Base-by-base conservation (phyloP, 306 rosid genomes). In the Cicer yamashitae region DNA sequence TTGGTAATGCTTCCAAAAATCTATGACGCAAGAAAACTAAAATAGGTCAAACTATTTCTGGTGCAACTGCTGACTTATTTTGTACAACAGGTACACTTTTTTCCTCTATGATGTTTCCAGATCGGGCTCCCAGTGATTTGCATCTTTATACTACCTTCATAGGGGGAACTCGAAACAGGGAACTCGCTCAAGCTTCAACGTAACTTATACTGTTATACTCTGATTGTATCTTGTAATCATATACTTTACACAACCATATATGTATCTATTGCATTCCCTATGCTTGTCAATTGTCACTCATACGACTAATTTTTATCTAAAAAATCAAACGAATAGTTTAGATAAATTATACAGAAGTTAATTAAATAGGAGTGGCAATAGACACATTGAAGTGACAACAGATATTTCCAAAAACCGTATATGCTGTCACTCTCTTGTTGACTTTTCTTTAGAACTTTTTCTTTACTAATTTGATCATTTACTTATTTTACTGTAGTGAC, bases 71-170 rank as follows among this genome's bases (percentile, higher is more conserved):
- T 75, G 67, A 59, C 37, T 57, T 17, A 20, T 77, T 79, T 56
- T 84, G 39, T 71, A 76, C 63, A 57, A 77, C 85, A 94, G 98
- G 98, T 70, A 94, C 97, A 53, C 94, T 91, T 11, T 91, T 94
- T 85, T 94, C 97, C 77, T 94, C 98, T 30, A 86, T 87, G 91
- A 91, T 91, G 96, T 94, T 94, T 86, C 97, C 98, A 48, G 97
- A 91, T 81, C 97, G 97, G 53, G 96, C 98, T 57, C 96, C 96
- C 38, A 82, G 73, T 70, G 90, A 91, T 82, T 74, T 70, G 34
- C 67, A 91, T 82, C 96, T 93, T 60, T 93, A 93, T 71, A 93
- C 98, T 22, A 91, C 98, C 71, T 89, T 94, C 76, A 44, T 94
- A 56, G 98, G 98, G 70, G 98, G 97, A 77, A 84, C 84, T 75